Conservation (phyloP, 176 grass and related monocot genomes). For the Poa pratensis region DNA sequence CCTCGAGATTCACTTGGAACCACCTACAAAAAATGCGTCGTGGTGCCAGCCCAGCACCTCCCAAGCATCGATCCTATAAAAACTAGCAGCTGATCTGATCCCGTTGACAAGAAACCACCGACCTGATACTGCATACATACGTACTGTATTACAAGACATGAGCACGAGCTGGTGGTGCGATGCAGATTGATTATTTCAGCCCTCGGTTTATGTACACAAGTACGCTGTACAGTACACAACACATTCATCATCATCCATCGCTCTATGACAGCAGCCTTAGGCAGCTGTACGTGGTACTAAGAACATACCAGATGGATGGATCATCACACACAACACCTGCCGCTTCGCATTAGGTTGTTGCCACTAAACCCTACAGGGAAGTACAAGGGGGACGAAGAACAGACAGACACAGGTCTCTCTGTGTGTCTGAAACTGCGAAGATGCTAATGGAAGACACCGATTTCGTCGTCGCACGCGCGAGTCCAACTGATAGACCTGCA, state of each 20-base stretch:
- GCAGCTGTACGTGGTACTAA: neutral
- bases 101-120: neutral
- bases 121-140: neutral
- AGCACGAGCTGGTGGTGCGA: too few species aligned
- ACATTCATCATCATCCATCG: constrained; percentile 23
- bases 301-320: constrained; percentile 4
- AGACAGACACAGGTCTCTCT: neutral
- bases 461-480: neutral
- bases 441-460: neutral
- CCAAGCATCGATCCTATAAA: neutral
- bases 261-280: constrained; percentile 29
- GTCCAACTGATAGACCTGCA: constrained; percentile 33
- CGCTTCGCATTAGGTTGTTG: constrained; percentile 64
- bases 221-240: neutral
- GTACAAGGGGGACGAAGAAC: neutral
- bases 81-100: neutral
- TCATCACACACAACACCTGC: constrained; percentile 45
- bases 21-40: neutral
- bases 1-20: neutral
- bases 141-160: neutral
- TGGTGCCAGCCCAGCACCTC: neutral
- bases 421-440: neutral
- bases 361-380: constrained; percentile 21
- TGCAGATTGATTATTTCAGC: neutral
- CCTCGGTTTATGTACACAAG: constrained; percentile 22